Conservation (phyloP, 2,329 filamentous ascomycete genomes). For the Epichloe sp. region DNA sequence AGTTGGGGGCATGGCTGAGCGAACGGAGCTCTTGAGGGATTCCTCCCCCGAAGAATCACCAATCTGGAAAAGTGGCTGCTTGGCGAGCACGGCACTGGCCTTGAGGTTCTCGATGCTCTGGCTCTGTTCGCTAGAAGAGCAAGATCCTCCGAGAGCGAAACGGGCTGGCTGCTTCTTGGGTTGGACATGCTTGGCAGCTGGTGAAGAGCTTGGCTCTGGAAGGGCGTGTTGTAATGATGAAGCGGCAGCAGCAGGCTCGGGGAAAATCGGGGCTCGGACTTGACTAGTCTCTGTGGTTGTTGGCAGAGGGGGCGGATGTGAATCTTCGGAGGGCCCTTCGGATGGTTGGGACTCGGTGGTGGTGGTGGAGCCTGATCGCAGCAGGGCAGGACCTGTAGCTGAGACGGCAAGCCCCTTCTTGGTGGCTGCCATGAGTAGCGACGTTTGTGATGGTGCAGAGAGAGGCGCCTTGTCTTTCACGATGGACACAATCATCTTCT, state of each 20-base stretch:
- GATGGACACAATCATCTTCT: slow-evolving; percentile 88
- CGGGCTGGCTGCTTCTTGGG: slow-evolving; percentile 47
- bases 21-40: slow-evolving; percentile 45
- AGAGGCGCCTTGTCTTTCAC: slow-evolving; percentile 68
- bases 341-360: no score
- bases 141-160: slow-evolving; percentile 68
- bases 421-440: slow-evolving; percentile 21
- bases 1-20: slow-evolving; percentile 28
- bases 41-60: slow-evolving; percentile 64
- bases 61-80: slow-evolving; percentile 36
- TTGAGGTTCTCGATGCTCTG: slow-evolving; percentile 30
- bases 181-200: slow-evolving; percentile 52
- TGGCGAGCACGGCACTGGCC: slow-evolving; percentile 16
- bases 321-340: slow-evolving; percentile 8
- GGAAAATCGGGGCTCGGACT: slow-evolving; percentile 50
- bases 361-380: slow-evolving; percentile 25
- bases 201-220: slow-evolving; percentile 44
- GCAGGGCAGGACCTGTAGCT: slow-evolving; percentile 18
- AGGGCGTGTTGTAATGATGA: slow-evolving; percentile 38
- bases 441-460: slow-evolving; percentile 23
- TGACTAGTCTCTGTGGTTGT: slow-evolving; percentile 32
- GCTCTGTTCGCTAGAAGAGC: slow-evolving; percentile 52
- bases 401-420: slow-evolving; percentile 27
- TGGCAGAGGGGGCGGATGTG: slow-evolving; percentile 17
- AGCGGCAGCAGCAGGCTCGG: slow-evolving; percentile 34